Evolutionary conservation across 2,329 filamentous ascomycete genomes (phyloP).

Genomic region (Nemania abortiva): DNA sequence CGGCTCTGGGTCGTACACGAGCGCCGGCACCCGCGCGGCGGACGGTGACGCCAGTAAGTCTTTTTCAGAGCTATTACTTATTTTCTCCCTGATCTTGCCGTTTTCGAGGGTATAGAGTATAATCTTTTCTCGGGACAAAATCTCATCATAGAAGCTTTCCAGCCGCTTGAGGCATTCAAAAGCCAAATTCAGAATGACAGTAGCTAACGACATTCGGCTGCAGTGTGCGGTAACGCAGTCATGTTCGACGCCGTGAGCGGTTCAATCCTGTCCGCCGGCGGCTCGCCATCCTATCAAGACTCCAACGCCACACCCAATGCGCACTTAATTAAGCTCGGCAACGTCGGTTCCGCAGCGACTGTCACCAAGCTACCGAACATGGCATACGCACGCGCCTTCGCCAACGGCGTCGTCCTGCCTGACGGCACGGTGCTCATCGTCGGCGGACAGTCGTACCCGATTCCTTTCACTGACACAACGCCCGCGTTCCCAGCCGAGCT

Average conservation of each 20-base stretch:
- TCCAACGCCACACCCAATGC: constrained; percentile 56
- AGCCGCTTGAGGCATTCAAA: not conserved
- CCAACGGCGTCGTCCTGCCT: constrained; percentile 57
- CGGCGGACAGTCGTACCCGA: constrained; percentile 55
- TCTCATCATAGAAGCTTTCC: not conserved
- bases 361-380: constrained; percentile 54
- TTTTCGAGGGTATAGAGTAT: not conserved
- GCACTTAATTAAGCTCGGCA: constrained; percentile 59
- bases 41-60: constrained; percentile 54
- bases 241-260: constrained; percentile 66
- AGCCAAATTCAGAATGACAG: not conserved
- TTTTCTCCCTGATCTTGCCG: not conserved
- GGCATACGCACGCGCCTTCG: constrained; percentile 55
- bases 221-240: constrained; percentile 63
- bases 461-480: constrained; percentile 56
- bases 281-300: constrained; percentile 58
- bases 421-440: constrained; percentile 57
- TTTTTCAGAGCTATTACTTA: not conserved
- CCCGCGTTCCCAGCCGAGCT: constrained; percentile 55
- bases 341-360: constrained; percentile 38
- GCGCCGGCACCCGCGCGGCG: constrained; percentile 58
- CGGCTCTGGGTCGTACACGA: constrained; percentile 54
- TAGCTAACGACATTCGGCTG: not conserved
- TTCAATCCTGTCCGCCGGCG: constrained; percentile 64
- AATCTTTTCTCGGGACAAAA: not conserved